phyloP scores from a whole-genome alignment of 2,329 filamentous ascomycete genomes.

The Epichloe gansuensis region DNA sequence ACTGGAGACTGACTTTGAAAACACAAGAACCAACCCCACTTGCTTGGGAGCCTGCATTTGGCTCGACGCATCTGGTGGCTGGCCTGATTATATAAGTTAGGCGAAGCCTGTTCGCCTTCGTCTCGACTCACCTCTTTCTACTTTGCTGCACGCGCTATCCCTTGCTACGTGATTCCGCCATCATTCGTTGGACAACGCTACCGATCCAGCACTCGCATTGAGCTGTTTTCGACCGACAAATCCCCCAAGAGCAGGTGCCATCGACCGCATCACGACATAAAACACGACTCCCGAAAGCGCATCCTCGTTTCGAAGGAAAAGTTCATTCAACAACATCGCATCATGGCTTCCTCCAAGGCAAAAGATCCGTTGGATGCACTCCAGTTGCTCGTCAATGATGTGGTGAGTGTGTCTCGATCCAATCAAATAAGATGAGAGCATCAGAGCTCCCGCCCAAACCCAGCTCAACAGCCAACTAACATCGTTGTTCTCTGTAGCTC shows the following conservation, averaged over 20 bases:
- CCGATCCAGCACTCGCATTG: not conserved
- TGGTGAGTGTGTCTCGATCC: slow-evolving; percentile 27
- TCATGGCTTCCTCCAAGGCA: slow-evolving; percentile 15
- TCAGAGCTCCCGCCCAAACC: not conserved
- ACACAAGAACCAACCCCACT: not conserved
- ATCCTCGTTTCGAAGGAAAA: not conserved
- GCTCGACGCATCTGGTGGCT: not conserved
- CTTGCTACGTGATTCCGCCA: not conserved
- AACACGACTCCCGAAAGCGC: not conserved
- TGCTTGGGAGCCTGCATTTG: not conserved
- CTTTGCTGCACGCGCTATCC: not conserved
- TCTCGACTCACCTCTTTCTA: not conserved
- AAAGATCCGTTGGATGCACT: slow-evolving; percentile 33
- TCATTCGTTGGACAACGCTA: not conserved
- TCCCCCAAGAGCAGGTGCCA: not conserved
- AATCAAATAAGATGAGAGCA: not conserved
- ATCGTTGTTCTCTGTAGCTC: slow-evolving; percentile 26
- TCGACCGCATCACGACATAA: not conserved
- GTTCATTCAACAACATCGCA: not conserved
- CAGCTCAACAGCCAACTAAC: not conserved
- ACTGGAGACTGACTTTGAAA: not conserved
- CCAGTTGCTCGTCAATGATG: slow-evolving; percentile 41
- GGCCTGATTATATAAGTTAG: not conserved
- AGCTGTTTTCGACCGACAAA: not conserved
- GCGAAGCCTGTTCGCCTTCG: too few species aligned